Evolutionary conservation across 371 early-diverging fungal genomes (phyloP).

Genomic region (Syncephalastrum racemosum): DNA sequence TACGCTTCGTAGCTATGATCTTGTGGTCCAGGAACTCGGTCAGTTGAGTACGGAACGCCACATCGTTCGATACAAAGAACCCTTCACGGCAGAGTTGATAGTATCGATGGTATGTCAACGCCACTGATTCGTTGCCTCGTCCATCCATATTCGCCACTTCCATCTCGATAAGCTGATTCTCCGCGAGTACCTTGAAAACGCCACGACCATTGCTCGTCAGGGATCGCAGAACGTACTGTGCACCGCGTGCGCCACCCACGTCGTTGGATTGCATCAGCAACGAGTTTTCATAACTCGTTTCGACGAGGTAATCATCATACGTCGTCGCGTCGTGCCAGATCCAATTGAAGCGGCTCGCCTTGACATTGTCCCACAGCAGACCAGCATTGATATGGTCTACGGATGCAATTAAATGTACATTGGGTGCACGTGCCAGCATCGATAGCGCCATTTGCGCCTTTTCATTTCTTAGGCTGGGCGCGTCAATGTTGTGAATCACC

Average conservation of each 20-base stretch:
- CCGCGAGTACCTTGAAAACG: constrained; percentile 74
- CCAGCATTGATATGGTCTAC: constrained; percentile 90
- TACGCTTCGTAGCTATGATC: constrained; percentile 69
- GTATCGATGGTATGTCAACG: constrained; percentile 62
- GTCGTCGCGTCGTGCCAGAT: constrained; percentile 92
- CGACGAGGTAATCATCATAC: constrained; percentile 74
- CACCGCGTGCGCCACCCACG: constrained; percentile 63
- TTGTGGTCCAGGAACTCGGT: constrained; percentile 92
- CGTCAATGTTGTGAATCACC: constrained; percentile 92
- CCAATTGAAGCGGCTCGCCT: constrained; percentile 72
- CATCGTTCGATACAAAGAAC: constrained; percentile 80
- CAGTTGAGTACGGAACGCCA: constrained; percentile 81
- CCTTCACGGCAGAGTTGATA: constrained; percentile 76
- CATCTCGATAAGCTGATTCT: constrained; percentile 69
- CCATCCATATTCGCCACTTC: constrained; percentile 41
- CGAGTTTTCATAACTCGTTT: constrained; percentile 83
- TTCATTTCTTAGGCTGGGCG: constrained; percentile 74
- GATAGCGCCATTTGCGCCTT: constrained; percentile 66
- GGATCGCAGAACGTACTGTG: constrained; percentile 81
- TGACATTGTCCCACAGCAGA: constrained; percentile 83
- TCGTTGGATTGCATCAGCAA: constrained; percentile 61
- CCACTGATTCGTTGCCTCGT: constrained; percentile 42
- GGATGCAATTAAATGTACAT: constrained; percentile 80
- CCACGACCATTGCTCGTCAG: constrained; percentile 81
- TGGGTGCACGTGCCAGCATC: constrained; percentile 62